Evolutionary conservation across 1,284 basidiomycete species (phyloP).

Genomic region (Tilletia indica): DNA sequence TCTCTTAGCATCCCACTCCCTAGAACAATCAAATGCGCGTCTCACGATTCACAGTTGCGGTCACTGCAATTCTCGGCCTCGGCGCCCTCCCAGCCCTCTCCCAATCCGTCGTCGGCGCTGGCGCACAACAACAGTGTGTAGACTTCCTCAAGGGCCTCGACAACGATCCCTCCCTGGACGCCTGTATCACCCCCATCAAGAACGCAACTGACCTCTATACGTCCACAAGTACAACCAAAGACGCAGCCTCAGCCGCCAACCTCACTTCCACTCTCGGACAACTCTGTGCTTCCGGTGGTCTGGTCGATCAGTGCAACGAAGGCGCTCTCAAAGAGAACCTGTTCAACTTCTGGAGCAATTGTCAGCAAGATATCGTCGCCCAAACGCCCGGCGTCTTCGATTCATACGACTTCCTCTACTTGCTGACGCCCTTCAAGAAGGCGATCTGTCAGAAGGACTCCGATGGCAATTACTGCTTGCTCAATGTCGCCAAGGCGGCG

Average conservation of each 20-base stretch:
- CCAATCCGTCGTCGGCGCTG: background rate
- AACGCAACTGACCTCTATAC: slow-evolving; percentile 1
- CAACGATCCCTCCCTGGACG: background rate
- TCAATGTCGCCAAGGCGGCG: slow-evolving; percentile 37
- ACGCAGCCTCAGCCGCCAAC: background rate
- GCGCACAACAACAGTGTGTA: too few species aligned
- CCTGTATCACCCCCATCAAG: background rate
- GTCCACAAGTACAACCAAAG: background rate
- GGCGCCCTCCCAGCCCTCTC: background rate
- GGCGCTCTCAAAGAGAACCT: background rate
- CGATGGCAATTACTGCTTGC: slow-evolving; percentile 38
- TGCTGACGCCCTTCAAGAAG: slow-evolving; percentile 45
- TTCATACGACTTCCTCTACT: slow-evolving; percentile 48
- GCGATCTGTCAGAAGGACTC: slow-evolving; percentile 43
- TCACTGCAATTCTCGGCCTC: too few species aligned
- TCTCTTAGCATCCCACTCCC: too few species aligned
- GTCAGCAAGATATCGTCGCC: slow-evolving; percentile 3
- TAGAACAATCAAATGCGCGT: too few species aligned
- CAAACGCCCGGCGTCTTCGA: slow-evolving; percentile 24
- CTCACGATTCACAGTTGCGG: too few species aligned
- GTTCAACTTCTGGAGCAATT: background rate
- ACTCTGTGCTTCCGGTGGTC: background rate
- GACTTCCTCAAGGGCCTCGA: slow-evolving; percentile 2
- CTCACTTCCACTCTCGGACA: background rate
- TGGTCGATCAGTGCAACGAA: background rate